Conservation (phyloP, 805 yeast genomes). For the Candida quercuum region DNA sequence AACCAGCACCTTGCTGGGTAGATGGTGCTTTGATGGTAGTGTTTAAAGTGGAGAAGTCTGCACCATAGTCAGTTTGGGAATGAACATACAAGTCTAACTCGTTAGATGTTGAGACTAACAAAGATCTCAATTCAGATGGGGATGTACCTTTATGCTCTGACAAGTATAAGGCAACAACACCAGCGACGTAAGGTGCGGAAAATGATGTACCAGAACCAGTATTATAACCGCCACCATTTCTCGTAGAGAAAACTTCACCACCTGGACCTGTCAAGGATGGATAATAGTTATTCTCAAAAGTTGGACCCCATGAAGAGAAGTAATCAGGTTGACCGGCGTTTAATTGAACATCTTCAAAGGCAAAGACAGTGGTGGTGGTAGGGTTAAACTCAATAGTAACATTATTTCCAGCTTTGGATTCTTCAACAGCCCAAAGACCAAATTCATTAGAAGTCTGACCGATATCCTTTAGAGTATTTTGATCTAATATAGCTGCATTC, state of each 20-base stretch:
- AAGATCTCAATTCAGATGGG: conserved; percentile 4
- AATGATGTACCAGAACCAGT: conserved; percentile 14
- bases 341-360: neutral
- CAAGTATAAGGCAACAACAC: conserved; percentile 10
- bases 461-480: neutral
- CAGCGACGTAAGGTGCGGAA: conserved; percentile 14
- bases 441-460: conserved; percentile 4
- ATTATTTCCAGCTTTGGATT: conserved; percentile 3
- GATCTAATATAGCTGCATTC: neutral
- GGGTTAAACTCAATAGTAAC: conserved; percentile 4
- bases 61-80: neutral
- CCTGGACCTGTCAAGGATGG: conserved; percentile 16
- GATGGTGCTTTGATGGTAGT: conserved; percentile 6
- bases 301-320: conserved; percentile 15
- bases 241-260: conserved; percentile 12
- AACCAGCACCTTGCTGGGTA: conserved; percentile 14
- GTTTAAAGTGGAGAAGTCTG: conserved; percentile 7
- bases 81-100: conserved; percentile 3
- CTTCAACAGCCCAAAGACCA: conserved; percentile 8
- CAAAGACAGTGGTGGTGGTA: neutral
- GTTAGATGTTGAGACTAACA: conserved; percentile 5
- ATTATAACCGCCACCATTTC: conserved; percentile 4
- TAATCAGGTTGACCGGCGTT: conserved; percentile 10
- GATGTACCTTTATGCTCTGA: conserved; percentile 3
- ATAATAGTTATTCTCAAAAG: conserved; percentile 12